phyloP scores from a whole-genome alignment of 75 land plant genomes.

The Ceratopteris richardii region DNA sequence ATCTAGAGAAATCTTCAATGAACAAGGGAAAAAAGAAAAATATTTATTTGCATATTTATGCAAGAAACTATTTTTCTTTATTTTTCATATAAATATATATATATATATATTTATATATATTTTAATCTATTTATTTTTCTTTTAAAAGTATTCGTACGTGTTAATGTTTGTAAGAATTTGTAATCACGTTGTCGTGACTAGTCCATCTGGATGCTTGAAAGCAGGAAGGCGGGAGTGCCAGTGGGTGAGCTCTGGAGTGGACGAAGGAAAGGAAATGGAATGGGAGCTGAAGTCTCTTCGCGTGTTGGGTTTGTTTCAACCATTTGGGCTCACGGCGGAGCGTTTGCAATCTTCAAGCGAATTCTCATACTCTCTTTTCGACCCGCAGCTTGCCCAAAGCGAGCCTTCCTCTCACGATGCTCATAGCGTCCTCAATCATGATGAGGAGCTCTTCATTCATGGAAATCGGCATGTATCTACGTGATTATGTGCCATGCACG shows the following conservation, averaged over 20 bases:
- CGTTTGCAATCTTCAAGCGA: conserved; percentile 11
- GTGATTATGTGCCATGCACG: no score
- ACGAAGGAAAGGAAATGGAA: background rate
- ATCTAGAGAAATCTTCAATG: no score
- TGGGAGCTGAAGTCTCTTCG: conserved; percentile 14
- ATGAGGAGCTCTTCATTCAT: conserved; percentile 85
- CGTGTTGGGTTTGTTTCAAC: conserved; percentile 74
- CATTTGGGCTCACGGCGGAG: conserved; percentile 55
- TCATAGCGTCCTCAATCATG: conserved; percentile 25
- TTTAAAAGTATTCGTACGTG: no score
- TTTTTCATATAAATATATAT: no score
- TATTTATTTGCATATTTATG: no score
- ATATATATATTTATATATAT: no score
- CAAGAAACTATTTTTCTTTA: no score
- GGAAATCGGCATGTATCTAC: conserved; percentile 43
- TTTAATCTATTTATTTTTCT: no score
- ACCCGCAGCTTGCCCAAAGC: conserved; percentile 38
- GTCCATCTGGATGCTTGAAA: background rate
- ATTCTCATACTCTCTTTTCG: conserved; percentile 65
- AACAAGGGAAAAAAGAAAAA: no score
- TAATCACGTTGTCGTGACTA: no score
- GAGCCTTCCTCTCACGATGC: conserved; percentile 21
- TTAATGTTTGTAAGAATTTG: no score
- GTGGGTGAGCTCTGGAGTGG: background rate
- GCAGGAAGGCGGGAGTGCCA: background rate